Evolutionary conservation across 805 yeast genomes (phyloP), one percentile per base, ranked within the genome.

Genomic region (Diddensiella transvaalensis): DNA sequence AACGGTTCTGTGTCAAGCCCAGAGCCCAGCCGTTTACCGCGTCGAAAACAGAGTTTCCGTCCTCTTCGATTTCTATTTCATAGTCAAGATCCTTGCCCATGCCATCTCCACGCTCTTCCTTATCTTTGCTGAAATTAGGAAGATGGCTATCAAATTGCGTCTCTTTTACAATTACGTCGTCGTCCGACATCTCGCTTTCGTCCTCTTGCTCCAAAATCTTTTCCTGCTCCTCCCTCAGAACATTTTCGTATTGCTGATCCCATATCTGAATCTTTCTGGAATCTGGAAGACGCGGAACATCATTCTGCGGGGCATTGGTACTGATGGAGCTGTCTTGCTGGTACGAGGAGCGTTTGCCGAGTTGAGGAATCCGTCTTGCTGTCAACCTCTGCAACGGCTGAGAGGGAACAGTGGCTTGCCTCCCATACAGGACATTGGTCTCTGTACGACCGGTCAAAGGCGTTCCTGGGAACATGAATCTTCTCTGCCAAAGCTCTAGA

Each of bases 141-240:
- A 29, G 11, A n/a, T n/a, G n/a, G 32, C 32, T 26, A 8, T 26
- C 32, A 8, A 8, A 8, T 26, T 8, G 13, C 11, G 13, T 26
- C 13, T 26, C 32, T n/a, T n/a, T n/a, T n/a, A n/a, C n/a, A 8
- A 26, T 13, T 26, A 26, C 11, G 32, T 26, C 32, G 32, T 26
- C 32, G 11, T 26, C 32, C 11, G 32, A 13, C 11, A 8, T 8
- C 8, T 8, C 8, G 13, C 13, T 13, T 8, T 13, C 11, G 11
- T 26, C 11, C 32, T 8, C 13, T 13, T 8, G 11, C 32, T 26
- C 13, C 32, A 8, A 8, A 8, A 13, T 18, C 38, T 17, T 17
- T 15, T 35, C 38, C 38, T 35, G 38, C 38, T 35, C 38, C 13
- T 35, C 38, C 15, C 6, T 35, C 8, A 35, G 38, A 35, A 35